Base-by-base conservation (phyloP, 176 grass and related monocot species). In the Oryza glaberrima region DNA sequence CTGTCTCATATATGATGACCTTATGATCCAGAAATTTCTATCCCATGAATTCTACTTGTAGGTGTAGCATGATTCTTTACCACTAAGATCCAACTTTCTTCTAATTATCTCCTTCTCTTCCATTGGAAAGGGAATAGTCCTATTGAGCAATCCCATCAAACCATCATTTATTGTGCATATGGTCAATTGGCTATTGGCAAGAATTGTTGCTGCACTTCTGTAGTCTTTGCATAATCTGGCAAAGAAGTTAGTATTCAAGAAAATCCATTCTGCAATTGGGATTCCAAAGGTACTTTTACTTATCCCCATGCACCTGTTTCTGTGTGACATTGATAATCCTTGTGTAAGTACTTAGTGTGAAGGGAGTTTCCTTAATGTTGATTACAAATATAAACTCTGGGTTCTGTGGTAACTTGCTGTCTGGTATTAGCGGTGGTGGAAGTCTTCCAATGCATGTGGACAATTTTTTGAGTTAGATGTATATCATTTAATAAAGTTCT, bases 201-300 rank as follows among this genome's bases (percentile, higher is more conserved):
- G 89, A 88, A 75, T 93, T 81, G 34, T 94, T 35, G 87, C 90
- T 25, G 34, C 30, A 71, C 73, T 95, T 87, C 54, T 98, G 35
- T 98, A 86, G 87, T 93, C 93, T 88, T 83, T 98, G 78, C 96
- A 98, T 98, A 90, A 85, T 73, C 80, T 98, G n/a, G 96, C 86
- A 64, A 88, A 92, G 73, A 93, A 86, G 41, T 78, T 95, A 82
- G 79, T 98, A 9, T 98, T 95, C 88, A 78, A 72, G 45, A 98
- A 98, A 94, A 98, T 98, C 63, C 87, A 94, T 77, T 92, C 91
- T 66, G 65, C 93, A 60, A 84, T 98, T 8, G 96, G 93, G 78
- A 95, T 98, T 88, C 93, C 93, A 9, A 95, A 98, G 96, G 96
- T 98, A 84, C 44, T 75, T 52, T 83, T 52, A 76, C 43, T 80